These are phyloP conservation scores for Mycena rosella DNA, from an alignment of 768 basidiomycete genomes.

Conservation along the genomic window DNA sequence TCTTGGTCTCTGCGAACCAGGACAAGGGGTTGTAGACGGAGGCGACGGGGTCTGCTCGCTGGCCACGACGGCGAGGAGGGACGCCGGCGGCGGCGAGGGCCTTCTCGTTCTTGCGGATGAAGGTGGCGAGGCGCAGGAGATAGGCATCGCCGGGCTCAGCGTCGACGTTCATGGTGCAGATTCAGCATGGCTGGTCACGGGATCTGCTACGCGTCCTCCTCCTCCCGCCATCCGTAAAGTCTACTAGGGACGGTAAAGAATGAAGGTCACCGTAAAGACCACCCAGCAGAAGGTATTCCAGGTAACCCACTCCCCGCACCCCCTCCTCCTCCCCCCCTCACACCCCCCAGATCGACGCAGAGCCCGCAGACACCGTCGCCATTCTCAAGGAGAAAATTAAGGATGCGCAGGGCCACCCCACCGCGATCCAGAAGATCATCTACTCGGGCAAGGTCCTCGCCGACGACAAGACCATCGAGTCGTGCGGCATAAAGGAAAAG, in stretches of 20 bases:
- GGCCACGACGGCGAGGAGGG: slow-evolving; percentile 58
- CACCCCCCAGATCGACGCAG: slow-evolving; percentile 75
- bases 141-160: slow-evolving; percentile 79
- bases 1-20: slow-evolving; percentile 67
- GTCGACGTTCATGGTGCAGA: too few relatives aligned
- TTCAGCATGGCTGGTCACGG: too few relatives aligned
- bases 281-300: slow-evolving; percentile 92
- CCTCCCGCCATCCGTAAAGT: too few relatives aligned
- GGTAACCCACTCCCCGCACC: too few relatives aligned
- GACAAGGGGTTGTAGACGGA: slow-evolving; percentile 68
- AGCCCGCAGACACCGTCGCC: slow-evolving; percentile 79
- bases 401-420: slow-evolving; percentile 78
- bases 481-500: slow-evolving; percentile 96
- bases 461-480: slow-evolving; percentile 89
- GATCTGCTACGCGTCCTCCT: background rate
- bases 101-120: slow-evolving; percentile 79
- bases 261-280: slow-evolving; percentile 92
- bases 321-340: too few relatives aligned
- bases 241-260: too few relatives aligned
- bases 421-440: slow-evolving; percentile 90
- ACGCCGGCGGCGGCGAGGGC: slow-evolving; percentile 76
- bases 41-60: slow-evolving; percentile 46
- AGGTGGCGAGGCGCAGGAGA: slow-evolving; percentile 75
- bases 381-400: slow-evolving; percentile 88
- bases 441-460: slow-evolving; percentile 94